Conservation (phyloP, 1,139 yeast genomes). For the Geotrichum carabidarum region DNA sequence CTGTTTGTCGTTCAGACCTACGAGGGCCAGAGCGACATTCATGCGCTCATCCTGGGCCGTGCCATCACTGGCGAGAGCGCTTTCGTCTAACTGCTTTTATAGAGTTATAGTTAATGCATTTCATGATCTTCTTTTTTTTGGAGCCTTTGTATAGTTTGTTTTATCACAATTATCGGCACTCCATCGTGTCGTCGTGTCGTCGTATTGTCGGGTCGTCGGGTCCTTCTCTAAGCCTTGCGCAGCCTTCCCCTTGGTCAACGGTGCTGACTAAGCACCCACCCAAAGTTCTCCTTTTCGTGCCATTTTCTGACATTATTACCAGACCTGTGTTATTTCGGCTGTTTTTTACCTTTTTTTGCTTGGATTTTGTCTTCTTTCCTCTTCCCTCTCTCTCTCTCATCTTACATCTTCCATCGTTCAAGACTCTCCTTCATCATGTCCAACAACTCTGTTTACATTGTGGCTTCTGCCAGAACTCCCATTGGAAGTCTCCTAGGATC, state of each 20-base stretch:
- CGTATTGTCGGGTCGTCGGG: background rate
- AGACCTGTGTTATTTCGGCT: background rate
- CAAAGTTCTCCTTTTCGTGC: background rate
- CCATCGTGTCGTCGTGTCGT: background rate
- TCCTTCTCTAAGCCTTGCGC: background rate
- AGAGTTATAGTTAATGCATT: background rate
- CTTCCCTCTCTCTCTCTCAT: background rate
- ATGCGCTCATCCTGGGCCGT: slow-evolving; percentile 42
- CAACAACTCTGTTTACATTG: slow-evolving; percentile 66
- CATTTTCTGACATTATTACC: background rate
- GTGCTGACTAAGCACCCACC: background rate
- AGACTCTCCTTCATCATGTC: slow-evolving; percentile 7
- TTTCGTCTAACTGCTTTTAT: slow-evolving; percentile 27
- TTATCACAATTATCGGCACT: background rate
- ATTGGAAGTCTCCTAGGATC: slow-evolving; percentile 89
- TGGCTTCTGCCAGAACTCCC: slow-evolving; percentile 89
- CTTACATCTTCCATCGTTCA: background rate
- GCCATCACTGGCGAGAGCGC: slow-evolving; percentile 44
- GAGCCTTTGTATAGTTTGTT: background rate
- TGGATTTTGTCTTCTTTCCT: background rate
- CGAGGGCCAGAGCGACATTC: slow-evolving; percentile 46
- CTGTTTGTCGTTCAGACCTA: slow-evolving; percentile 44
- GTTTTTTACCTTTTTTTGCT: background rate
- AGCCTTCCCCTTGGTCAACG: no score
- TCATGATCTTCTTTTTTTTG: background rate